A percentile compares a stretch with the other conserved stretches of the same genome.
phyloP scores from a whole-genome alignment of 2,329 filamentous ascomycete genomes.

The Colletotrichum sp. region DNA sequence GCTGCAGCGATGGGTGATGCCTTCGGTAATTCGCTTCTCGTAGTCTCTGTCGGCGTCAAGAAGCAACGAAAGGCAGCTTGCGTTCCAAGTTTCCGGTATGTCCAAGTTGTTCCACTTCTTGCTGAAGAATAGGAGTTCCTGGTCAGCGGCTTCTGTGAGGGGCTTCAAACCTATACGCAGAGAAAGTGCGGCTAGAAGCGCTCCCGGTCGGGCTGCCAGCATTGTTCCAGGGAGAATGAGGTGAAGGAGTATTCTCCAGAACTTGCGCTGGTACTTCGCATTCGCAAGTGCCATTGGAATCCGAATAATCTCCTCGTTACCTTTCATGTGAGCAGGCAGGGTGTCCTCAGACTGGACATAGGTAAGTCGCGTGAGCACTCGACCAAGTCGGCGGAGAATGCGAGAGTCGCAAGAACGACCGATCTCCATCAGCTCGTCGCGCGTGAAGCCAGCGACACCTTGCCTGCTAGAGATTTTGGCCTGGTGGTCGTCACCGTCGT shows the following conservation, averaged over 20 bases:
- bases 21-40: slow-evolving; percentile 29
- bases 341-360: slow-evolving; percentile 44
- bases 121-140: slow-evolving; percentile 45
- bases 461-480: slow-evolving; percentile 1
- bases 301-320: slow-evolving; percentile 37
- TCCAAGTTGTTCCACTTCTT: slow-evolving; percentile 52
- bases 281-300: slow-evolving; percentile 49
- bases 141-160: slow-evolving; percentile 42
- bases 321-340: slow-evolving; percentile 48
- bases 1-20: slow-evolving; percentile 17
- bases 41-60: slow-evolving; percentile 49
- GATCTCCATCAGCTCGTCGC: slow-evolving; percentile 55
- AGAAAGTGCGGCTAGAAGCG: slow-evolving; percentile 51
- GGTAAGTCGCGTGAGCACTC: slow-evolving; percentile 50
- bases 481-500: slow-evolving; percentile 21
- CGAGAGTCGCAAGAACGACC: slow-evolving; percentile 53
- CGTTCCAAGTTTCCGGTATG: slow-evolving; percentile 55
- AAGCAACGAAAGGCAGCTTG: slow-evolving; percentile 48
- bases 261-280: slow-evolving; percentile 37
- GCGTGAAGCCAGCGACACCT: slow-evolving; percentile 40
- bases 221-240: slow-evolving; percentile 52
- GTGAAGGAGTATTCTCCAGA: slow-evolving; percentile 56
- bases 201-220: slow-evolving; percentile 47
- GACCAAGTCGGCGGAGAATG: slow-evolving; percentile 52
- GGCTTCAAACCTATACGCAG: slow-evolving; percentile 52